Base-by-base conservation (phyloP, 2,329 filamentous ascomycete species). In the Dryadomyces sulphureus region DNA sequence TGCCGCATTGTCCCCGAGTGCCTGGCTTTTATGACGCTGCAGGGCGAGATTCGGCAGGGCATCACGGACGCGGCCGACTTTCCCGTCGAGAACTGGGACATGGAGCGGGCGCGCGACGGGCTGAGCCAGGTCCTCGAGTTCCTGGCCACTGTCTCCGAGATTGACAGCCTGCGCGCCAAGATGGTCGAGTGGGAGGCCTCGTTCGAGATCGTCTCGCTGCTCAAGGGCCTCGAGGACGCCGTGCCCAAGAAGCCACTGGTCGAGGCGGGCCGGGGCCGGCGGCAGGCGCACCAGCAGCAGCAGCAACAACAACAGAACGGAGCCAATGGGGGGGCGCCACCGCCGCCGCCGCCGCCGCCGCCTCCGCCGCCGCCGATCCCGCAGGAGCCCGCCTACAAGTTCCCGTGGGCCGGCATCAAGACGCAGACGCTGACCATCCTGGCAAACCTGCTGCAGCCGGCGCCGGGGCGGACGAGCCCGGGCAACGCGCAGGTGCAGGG, bases 41-140 rank as follows among this genome's bases (percentile, higher is more conserved):
- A 96, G 65, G 85, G 86, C 16, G 84, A 94, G 58, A 94, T 95
- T 30, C 81, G 86, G 38, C 79, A 81, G 36, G 79, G 81, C 27
- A 72, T 79, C 47, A 78, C 81, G 16, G 76, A 90, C 49, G 79
- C 86, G 0, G 79, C 85, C 50, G 89, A 95, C 56, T 96, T 95
- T 56, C 90, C 90, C 0, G 79, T 95, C 2, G 93, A 96, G 56
- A 75, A 88, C 41, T 96, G 90, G 90, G 90, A 96, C 56, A 94
- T 96, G 83, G 90, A 96, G 60, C 79, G 90, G 14, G 90, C 93
- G 48, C 94, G 94, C 60, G 90, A 96, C 57, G 90, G 90, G 1
- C 77, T 96, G 1, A 87, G 89, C 44, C 89, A 95, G 61, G 94
- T 94, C 58, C 76, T 96, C 2, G 89, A 95, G 55, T 94, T 96